Evolutionary conservation across 805 yeast species (phyloP), one percentile per base, ranked within the genome.

Genomic region (Ogataea zsoltii): DNA sequence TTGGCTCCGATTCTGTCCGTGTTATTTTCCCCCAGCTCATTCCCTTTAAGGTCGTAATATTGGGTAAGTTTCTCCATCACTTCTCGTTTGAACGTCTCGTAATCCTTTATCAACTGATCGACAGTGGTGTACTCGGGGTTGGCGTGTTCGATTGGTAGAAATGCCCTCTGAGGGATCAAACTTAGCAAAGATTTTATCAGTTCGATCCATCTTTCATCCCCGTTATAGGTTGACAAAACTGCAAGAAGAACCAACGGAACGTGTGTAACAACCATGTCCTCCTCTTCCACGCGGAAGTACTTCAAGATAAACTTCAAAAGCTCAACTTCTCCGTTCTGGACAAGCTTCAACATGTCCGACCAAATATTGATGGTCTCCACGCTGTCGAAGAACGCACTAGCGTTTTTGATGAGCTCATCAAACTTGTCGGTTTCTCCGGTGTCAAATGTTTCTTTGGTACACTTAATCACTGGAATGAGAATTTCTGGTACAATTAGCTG

Each of bases 281-380:
- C 97, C 51, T 92, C 99, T 33, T 77, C 79, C 23, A 90, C 80
- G 51, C 87, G 79, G 68, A 88, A 92, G 42, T 76, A 75, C 17
- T 71, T 69, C 11, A 89, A 51, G 14, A 88, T 72, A 61, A 83
- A 91, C 4, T 69, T 65, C 7, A 88, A 68, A 15, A 86, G 67
- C 0, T 71, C 75, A 17, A 79, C 54, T 32, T 76, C 66, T 1
- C 66, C 67, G 2, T 53, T 49, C n/a, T 60, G 43, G 3, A 82
- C 62, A 21, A 83, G 61, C 1, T 63, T 63, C 38, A 78, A 69
- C 2, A 85, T 64, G 48, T 80, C 79, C 3, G 81, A 73, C 91
- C 96, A 92, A 4, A 94, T 91, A 21, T 76, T 77, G 21, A 73
- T 63, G 0, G 96, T 79, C 58, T 94, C 99, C 2, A 91, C 85